Base-by-base conservation (phyloP, 352 stramenopile genomes). In the Phytophthora pisi region DNA sequence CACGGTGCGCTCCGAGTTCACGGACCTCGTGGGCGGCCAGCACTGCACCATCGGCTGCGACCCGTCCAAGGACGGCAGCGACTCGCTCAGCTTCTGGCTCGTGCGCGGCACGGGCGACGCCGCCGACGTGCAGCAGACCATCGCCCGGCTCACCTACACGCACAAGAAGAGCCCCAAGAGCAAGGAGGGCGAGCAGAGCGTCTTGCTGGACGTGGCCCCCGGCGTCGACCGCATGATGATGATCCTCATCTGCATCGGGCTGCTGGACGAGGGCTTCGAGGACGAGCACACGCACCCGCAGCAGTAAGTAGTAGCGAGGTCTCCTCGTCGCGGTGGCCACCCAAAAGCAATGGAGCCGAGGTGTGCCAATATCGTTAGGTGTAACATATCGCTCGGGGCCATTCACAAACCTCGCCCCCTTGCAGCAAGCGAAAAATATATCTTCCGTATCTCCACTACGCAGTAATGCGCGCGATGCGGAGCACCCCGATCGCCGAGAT, bases 181-280 rank as follows among this genome's bases (percentile, higher is more conserved):
- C 8, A 63, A 60, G 28, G 57, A 57, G n/a, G 45, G 51, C 26
- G 26, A 38, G 46, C 57, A 72, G 18, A 74, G 61, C 28, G 59
- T 77, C 9, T 42, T 78, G 52, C 46, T 81, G 30, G 70, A 81
- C 20, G 66, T 81, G 43, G 62, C 70, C 9, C 62, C 68, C 18
- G 73, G 70, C 18, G 73, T 81, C 11, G 73, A 81, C 50, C 65
- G 61, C 45, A 73, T 78, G 61, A 81, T 81, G 73, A 78, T 81
- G 69, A 61, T 78, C 51, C 66, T 81, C 34, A 73, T 78, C 40
- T 81, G 73, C 60, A 75, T 81, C 56, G 73, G 66, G 7, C 63
- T 81, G 20, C 38, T 78, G 20, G 70, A 78, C 51, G 70, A 81
- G 38, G 59, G 70, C 30, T 68, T 69, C 31, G 64, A 75, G 18